Conservation (phyloP, 2,329 filamentous ascomycete genomes). For the Cladosporium austrohemisphaericum region DNA sequence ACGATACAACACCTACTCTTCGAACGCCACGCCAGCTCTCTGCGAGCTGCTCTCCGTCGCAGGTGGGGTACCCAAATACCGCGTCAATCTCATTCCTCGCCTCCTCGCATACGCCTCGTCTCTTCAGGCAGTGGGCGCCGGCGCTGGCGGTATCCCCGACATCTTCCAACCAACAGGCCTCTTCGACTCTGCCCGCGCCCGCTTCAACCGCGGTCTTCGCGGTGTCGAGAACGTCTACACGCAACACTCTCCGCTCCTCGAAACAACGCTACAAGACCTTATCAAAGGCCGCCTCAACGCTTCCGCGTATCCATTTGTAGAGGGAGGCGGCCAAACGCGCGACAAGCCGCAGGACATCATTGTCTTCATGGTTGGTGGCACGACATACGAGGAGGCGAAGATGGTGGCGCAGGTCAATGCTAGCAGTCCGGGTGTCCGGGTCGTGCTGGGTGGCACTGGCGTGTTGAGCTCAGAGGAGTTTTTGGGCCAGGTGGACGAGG, state of each 20-base stretch:
- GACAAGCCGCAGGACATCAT: slow-evolving; percentile 97
- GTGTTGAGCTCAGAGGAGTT: slow-evolving; percentile 87
- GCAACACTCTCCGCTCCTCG: slow-evolving; percentile 85
- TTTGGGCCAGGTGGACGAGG: slow-evolving; percentile 86
- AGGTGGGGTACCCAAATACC: slow-evolving; percentile 71
- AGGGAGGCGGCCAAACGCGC: slow-evolving; percentile 77
- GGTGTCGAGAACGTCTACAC: slow-evolving; percentile 99
- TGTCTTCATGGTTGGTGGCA: slow-evolving; percentile 88
- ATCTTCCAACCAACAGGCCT: slow-evolving; percentile 90
- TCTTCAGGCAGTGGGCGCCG: slow-evolving; percentile 67
- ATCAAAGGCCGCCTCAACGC: slow-evolving; percentile 88
- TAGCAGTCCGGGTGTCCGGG: slow-evolving; percentile 78
- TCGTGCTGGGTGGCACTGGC: slow-evolving; percentile 83
- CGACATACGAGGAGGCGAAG: slow-evolving; percentile 96
- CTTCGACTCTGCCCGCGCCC: slow-evolving; percentile 79
- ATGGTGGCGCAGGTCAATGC: slow-evolving; percentile 94
- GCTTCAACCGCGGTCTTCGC: slow-evolving; percentile 84
- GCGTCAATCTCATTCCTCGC: slow-evolving; percentile 76
- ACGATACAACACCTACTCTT: slow-evolving; percentile 82
- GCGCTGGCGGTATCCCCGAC: slow-evolving; percentile 74
- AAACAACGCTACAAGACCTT: slow-evolving; percentile 82
- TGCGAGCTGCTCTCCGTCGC: slow-evolving; percentile 81
- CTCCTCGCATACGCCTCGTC: slow-evolving; percentile 83
- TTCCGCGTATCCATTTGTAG: slow-evolving; percentile 87
- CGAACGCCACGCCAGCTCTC: slow-evolving; percentile 77